A percentile compares a stretch with the other conserved stretches of the same genome.
These are phyloP conservation scores for Talaromyces sp. DNA, from an alignment of 2,329 filamentous ascomycete genomes.

Conservation along the genomic window DNA sequence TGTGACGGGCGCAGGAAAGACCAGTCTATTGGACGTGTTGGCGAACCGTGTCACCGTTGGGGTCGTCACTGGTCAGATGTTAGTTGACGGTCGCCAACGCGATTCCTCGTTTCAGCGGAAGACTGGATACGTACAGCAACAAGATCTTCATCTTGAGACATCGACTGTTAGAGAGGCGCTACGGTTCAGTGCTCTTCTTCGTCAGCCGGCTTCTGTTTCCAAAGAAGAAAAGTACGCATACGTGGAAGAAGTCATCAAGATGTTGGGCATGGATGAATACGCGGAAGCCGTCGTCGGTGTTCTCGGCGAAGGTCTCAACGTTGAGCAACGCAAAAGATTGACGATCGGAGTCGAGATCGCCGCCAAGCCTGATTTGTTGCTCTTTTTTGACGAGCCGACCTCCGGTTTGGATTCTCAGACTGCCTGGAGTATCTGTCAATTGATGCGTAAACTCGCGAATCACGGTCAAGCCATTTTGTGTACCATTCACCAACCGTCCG, in stretches of 20 bases:
- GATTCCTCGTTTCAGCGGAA: slow-evolving; percentile 86
- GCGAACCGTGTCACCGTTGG: slow-evolving; percentile 85
- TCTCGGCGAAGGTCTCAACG: slow-evolving; percentile 70
- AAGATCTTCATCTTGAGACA: slow-evolving; percentile 82
- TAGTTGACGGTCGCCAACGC: slow-evolving; percentile 68
- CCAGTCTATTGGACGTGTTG: slow-evolving; percentile 79
- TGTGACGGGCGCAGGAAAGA: slow-evolving; percentile 87
- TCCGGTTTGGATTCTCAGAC: slow-evolving; percentile 92
- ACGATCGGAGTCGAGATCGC: slow-evolving; percentile 96
- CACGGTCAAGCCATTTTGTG: slow-evolving; percentile 88
- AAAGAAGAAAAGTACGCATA: slow-evolving; percentile 77
- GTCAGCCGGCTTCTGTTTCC: slow-evolving; percentile 71
- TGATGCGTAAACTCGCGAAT: slow-evolving; percentile 85
- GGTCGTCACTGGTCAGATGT: slow-evolving; percentile 80
- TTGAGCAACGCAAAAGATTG: slow-evolving; percentile 67
- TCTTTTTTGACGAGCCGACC: slow-evolving; percentile 93
- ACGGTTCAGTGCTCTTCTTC: slow-evolving; percentile 77
- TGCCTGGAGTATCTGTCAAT: slow-evolving; percentile 83
- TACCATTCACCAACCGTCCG: slow-evolving; percentile 93
- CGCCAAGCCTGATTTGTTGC: slow-evolving; percentile 80
- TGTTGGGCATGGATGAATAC: slow-evolving; percentile 85
- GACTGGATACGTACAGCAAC: slow-evolving; percentile 88
- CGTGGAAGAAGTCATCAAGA: slow-evolving; percentile 84
- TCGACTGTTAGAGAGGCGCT: slow-evolving; percentile 85
- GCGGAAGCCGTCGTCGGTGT: slow-evolving; percentile 89